Conservation (phyloP, 1,284 basidiomycete genomes). For the Hemileia vastatrix region DNA sequence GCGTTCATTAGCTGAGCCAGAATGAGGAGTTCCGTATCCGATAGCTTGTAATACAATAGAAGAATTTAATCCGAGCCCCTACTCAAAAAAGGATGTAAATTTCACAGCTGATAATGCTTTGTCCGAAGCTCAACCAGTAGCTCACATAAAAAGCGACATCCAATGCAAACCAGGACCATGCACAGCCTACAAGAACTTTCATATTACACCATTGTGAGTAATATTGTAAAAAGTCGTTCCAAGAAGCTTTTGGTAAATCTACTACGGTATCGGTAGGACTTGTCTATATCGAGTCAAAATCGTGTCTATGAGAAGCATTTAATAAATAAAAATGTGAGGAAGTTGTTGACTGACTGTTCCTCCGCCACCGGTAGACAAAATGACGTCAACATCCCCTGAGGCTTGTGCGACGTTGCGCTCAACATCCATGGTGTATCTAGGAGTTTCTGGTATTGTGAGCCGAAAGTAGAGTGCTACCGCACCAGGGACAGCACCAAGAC, state of each 20-base stretch:
- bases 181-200: conserved; percentile 26
- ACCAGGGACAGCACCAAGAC: conserved; percentile 48
- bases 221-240: conserved; percentile 32
- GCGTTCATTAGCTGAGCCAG: conserved; percentile 40
- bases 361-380: conserved; percentile 52
- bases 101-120: conserved; percentile 3
- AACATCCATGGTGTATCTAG: conserved; percentile 82
- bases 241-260: conserved; percentile 23
- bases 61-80: conserved; percentile 68
- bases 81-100: conserved; percentile 21
- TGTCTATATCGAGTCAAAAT: conserved; percentile 31
- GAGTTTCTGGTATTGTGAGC: conserved; percentile 49
- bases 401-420: conserved; percentile 71
- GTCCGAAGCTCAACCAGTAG: neutral
- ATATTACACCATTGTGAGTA: conserved; percentile 37
- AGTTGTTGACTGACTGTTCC: conserved; percentile 15
- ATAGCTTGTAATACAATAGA: conserved; percentile 53
- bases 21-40: conserved; percentile 48
- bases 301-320: conserved; percentile 46
- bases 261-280: conserved; percentile 48
- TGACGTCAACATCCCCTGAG: conserved; percentile 56
- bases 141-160: conserved; percentile 63
- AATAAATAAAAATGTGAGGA: conserved; percentile 26
- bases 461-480: conserved; percentile 50
- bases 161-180: conserved; percentile 42